phyloP scores from a whole-genome alignment of 108 stramenopile genomes.

The Nitzschia inconspicua region DNA sequence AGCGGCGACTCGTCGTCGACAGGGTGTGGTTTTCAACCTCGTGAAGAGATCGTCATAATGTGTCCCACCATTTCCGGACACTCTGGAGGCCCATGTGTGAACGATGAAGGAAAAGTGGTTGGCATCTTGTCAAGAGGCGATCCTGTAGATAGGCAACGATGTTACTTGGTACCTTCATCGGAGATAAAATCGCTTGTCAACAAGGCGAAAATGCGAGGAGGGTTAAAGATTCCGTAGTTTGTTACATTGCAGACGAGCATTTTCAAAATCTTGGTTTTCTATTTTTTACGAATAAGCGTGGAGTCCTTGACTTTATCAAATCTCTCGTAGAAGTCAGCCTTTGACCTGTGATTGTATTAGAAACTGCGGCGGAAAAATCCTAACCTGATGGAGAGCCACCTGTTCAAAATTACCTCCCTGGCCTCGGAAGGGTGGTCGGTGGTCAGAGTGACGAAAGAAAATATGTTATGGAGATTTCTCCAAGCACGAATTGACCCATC shows the following conservation, averaged over 20 bases:
- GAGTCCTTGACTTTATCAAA: neutral
- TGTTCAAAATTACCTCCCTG: too few species aligned
- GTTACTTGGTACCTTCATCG: slow-evolving; percentile 68
- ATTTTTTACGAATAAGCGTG: neutral
- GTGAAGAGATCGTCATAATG: slow-evolving; percentile 74
- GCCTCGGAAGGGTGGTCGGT: too few species aligned
- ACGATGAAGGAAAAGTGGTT: slow-evolving; percentile 72
- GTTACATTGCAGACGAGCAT: neutral
- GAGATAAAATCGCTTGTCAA: slow-evolving; percentile 55
- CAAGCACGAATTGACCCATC: too few species aligned
- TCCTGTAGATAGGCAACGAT: slow-evolving; percentile 67
- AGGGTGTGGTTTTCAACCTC: slow-evolving; percentile 35
- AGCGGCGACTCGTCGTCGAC: slow-evolving; percentile 26
- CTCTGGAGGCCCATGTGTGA: slow-evolving; percentile 77
- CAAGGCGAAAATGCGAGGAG: slow-evolving; percentile 34
- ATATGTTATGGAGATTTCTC: too few species aligned
- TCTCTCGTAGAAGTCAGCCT: neutral
- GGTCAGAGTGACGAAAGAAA: too few species aligned
- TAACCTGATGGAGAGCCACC: too few species aligned
- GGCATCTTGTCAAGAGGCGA: slow-evolving; percentile 74
- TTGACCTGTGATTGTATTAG: neutral
- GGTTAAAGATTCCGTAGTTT: neutral
- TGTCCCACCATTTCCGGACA: slow-evolving; percentile 75
- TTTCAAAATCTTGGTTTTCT: neutral
- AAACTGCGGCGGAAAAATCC: too few species aligned